Conservation (phyloP, 78 protist genomes). For the Pelomyxa schiedti region DNA sequence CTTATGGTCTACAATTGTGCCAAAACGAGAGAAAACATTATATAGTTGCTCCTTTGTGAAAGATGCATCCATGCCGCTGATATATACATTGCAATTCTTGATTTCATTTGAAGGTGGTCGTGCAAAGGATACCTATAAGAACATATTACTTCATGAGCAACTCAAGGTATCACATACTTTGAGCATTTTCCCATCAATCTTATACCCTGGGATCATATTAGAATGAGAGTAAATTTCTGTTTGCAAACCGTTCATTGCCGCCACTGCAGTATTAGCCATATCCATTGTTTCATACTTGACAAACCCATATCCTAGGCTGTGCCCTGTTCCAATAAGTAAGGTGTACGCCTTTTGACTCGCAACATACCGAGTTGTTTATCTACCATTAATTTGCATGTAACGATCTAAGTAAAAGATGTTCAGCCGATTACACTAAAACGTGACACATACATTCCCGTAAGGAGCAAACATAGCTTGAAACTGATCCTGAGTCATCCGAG, state of each 20-base stretch:
- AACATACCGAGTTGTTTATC: too few relatives aligned
- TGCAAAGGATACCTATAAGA: background rate
- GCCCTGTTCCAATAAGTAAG: too few relatives aligned
- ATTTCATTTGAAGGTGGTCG: background rate
- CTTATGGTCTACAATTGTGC: background rate
- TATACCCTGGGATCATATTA: background rate
- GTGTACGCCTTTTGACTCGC: too few relatives aligned
- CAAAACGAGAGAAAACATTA: background rate
- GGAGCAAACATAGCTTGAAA: too few relatives aligned
- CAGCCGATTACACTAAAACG: too few relatives aligned
- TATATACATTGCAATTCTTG: background rate
- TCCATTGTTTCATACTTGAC: background rate
- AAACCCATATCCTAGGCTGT: background rate
- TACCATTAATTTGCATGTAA: too few relatives aligned
- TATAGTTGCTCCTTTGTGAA: background rate
- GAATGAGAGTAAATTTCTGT: too few relatives aligned
- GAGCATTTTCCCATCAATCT: background rate
- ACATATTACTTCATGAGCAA: too few relatives aligned
- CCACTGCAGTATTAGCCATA: background rate
- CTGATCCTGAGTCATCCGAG: background rate
- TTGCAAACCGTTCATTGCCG: background rate
- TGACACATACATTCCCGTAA: too few relatives aligned
- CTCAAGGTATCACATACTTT: too few relatives aligned
- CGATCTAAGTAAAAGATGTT: too few relatives aligned
- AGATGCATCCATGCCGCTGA: background rate